Conservation (phyloP, 2,329 filamentous ascomycete species). For the Aspergillus novoparasiticus region DNA sequence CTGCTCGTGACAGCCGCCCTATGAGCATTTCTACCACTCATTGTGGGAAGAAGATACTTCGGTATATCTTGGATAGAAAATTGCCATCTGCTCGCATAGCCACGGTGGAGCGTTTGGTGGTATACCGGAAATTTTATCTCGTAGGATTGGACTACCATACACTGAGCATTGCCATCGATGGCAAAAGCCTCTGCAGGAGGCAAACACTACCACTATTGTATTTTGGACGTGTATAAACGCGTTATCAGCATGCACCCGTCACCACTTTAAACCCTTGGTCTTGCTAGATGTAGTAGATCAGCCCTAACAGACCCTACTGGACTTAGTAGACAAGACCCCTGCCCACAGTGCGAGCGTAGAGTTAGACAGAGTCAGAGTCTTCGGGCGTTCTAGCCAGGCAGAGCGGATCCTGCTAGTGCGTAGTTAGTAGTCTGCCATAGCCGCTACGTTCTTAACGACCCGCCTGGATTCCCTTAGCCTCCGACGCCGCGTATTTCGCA, state of each 20-base stretch:
- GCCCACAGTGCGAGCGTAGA: background rate
- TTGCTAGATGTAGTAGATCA: background rate
- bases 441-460: background rate
- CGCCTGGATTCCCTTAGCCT: background rate
- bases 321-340: background rate
- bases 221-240: background rate
- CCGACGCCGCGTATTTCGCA: background rate
- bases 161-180: background rate
- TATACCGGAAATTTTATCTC: background rate
- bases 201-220: background rate
- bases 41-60: background rate
- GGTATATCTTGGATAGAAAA: background rate
- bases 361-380: background rate
- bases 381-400: background rate
- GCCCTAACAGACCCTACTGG: background rate
- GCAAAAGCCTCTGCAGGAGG: background rate
- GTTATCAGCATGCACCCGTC: background rate
- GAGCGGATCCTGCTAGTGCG: background rate
- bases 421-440: background rate
- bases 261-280: background rate
- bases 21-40: background rate
- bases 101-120: background rate
- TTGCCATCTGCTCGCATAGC: background rate
- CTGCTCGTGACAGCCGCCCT: background rate
- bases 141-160: background rate